Evolutionary conservation across 2,329 filamentous ascomycete genomes (phyloP), one percentile per base, ranked within the genome.

Genomic region (Botrytis hyacinthi): DNA sequence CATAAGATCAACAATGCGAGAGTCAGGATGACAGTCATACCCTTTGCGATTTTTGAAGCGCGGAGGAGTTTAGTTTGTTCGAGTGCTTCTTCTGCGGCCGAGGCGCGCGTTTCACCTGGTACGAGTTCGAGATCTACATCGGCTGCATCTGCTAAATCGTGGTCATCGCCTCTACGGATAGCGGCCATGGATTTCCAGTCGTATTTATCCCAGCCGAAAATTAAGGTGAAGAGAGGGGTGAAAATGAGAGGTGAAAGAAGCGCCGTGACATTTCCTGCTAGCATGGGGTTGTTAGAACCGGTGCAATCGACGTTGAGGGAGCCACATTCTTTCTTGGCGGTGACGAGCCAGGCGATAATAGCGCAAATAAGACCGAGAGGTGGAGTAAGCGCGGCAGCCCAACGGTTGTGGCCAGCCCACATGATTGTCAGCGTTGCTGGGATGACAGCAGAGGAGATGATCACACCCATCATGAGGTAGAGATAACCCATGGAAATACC

Each of bases 391-490:
- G 89, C 89, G 0, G 92, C 93, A 1, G 93, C 92, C 81, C 89
- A 89, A 85, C 89, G 90, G 79, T 93, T 94, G 81, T 97, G 94
- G 2, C 91, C 89, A 42, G 88, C 88, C 93, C 94, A 97, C 74
- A 94, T 86, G 0, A 97, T 87, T 0, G 93, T 93, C 75, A 97
- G 84, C 0, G 93, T 91, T 0, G 93, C 93, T 0, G 95, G 94
- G 20, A 97, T 87, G 5, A 97, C 94, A 4, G 93, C 94, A 0
- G 92, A 89, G 0, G 91, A 94, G 80, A 97, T 96, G 79, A 97
- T 93, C 69, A 94, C 92, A 12, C 94, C 95, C 94, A 97, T 97
- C 80, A 97, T 88, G 1, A 97, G 85, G 80, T 97, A 97, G 4
- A 97, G 86, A 79, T 95, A 97, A 18, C 94, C 94, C 93, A 97